A percentile compares a stretch with the other conserved stretches of the same genome.
These are phyloP conservation scores for Sungouiella blattae DNA, from an alignment of 805 yeast species.

Conservation along the genomic window DNA sequence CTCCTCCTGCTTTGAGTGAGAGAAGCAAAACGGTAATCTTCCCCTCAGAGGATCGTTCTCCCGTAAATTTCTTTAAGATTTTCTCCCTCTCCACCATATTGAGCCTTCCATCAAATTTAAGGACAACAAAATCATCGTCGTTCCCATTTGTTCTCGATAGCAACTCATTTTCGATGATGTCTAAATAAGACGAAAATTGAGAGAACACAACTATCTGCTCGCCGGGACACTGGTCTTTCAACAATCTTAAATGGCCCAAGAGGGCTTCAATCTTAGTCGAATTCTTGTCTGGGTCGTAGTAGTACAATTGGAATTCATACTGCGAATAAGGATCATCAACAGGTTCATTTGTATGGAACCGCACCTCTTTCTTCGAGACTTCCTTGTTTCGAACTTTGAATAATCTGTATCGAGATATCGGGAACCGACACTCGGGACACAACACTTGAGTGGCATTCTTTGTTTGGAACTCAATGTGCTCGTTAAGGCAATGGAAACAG, in stretches of 20 bases:
- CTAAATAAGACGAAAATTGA: constrained; percentile 81
- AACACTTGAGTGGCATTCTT: constrained; percentile 40
- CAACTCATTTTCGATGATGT: constrained; percentile 65
- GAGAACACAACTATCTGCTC: constrained; percentile 86
- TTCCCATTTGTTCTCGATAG: constrained; percentile 27
- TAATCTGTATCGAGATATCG: constrained; percentile 48
- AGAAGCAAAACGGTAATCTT: constrained; percentile 54
- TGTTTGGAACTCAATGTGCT: constrained; percentile 67
- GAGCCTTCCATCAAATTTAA: constrained; percentile 82
- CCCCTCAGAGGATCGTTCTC: constrained; percentile 24
- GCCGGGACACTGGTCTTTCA: constrained; percentile 54
- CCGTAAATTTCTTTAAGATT: constrained; percentile 55
- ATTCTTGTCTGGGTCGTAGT: constrained; percentile 49
- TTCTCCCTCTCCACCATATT: constrained; percentile 60
- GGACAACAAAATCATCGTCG: constrained; percentile 44
- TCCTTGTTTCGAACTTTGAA: constrained; percentile 37
- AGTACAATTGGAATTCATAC: constrained; percentile 32
- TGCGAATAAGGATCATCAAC: constrained; percentile 17
- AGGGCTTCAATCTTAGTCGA: constrained; percentile 76
- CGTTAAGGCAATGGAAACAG: constrained; percentile 69
- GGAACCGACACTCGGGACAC: constrained; percentile 76
- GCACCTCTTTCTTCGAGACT: constrained; percentile 22
- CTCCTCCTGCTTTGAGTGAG: constrained; percentile 91
- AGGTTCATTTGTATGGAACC: constrained; percentile 27
- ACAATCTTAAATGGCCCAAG: constrained; percentile 50